Conservation (phyloP, 345 rosid species). For the Aquilaria sinensis region DNA sequence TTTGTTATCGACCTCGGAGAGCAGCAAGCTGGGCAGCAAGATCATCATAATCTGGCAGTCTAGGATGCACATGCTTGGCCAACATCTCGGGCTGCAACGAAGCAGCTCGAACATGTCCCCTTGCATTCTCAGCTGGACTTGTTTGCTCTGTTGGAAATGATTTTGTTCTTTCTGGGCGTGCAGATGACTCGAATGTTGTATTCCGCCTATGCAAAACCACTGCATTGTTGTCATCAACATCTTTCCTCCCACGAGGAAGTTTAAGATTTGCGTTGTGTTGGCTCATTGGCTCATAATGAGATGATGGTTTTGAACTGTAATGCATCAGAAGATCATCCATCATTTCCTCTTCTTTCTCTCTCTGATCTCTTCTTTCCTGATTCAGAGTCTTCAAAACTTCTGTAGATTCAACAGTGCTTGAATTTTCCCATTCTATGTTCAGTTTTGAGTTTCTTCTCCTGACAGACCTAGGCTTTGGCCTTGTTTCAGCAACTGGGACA, state of each 20-base stretch:
- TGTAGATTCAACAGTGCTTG: constrained; percentile 7
- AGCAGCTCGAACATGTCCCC: constrained; percentile 23
- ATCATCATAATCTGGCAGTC: constrained; percentile 50
- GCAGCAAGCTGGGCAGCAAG: constrained; percentile 42
- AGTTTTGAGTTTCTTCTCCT: constrained; percentile 39
- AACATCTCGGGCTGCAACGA: constrained; percentile 26
- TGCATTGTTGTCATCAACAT: constrained; percentile 1
- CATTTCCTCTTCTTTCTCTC: constrained; percentile 27
- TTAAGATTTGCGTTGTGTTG: constrained; percentile 9
- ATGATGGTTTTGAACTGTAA: constrained; percentile 29
- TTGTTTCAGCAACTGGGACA: constrained; percentile 21
- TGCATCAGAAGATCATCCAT: constrained; percentile 33
- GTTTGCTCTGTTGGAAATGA: constrained; percentile 11
- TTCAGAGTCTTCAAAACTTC: not conserved
- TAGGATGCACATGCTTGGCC: constrained; percentile 42
- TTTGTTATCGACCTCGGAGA: constrained; percentile 11
- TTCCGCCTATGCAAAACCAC: not conserved
- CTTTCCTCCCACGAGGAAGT: constrained; percentile 14
- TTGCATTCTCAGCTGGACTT: not conserved
- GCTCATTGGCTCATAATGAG: constrained; percentile 9
- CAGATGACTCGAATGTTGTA: constrained; percentile 20
- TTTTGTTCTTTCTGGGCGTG: constrained; percentile 19
- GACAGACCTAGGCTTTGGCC: constrained; percentile 63
- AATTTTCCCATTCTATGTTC: constrained; percentile 18
- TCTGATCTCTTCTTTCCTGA: constrained; percentile 7